Evolutionary conservation across 495 filamentous ascomycete species (phyloP).

Genomic region (Clavariopsis aquatica): DNA sequence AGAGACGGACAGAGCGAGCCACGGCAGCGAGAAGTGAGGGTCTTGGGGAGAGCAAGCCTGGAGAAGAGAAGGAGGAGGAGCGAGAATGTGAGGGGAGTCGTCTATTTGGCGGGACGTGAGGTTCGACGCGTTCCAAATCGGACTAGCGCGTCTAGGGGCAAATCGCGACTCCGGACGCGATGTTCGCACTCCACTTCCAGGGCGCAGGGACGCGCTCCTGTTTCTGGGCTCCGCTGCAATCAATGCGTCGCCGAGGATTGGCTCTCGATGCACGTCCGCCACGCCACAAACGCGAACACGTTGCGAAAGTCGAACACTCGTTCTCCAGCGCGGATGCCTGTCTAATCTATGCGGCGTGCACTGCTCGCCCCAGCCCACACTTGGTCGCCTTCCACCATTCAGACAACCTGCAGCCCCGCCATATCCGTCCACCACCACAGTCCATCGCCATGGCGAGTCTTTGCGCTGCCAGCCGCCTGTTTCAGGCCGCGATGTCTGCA

Average conservation of each 20-base stretch:
- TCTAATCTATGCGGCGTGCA: slow-evolving; percentile 4
- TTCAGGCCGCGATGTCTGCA: slow-evolving; percentile 22
- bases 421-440: not conserved
- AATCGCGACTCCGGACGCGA: slow-evolving; percentile 7
- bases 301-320: slow-evolving; percentile 23
- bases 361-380: slow-evolving; percentile 1
- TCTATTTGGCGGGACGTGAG: slow-evolving; percentile 21
- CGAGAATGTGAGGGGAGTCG: slow-evolving; percentile 27
- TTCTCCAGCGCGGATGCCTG: slow-evolving; percentile 19
- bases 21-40: slow-evolving; percentile 4
- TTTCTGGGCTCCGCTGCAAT: slow-evolving; percentile 17
- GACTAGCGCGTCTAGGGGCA: slow-evolving; percentile 21
- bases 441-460: slow-evolving; percentile 2
- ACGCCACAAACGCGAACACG: slow-evolving; percentile 35
- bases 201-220: slow-evolving; percentile 9
- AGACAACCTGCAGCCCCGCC: not conserved
- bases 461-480: slow-evolving; percentile 21
- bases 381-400: slow-evolving; percentile 1
- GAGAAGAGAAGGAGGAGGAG: slow-evolving; percentile 13
- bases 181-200: not conserved
- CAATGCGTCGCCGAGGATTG: slow-evolving; percentile 31
- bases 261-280: slow-evolving; percentile 11
- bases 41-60: slow-evolving; percentile 36
- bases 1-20: not conserved
- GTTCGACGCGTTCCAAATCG: slow-evolving; percentile 14